Percentiles rank a stretch among this genome's conserved stretches.
phyloP scores from a whole-genome alignment of 768 basidiomycete genomes.

The Lentinula raphanica region DNA sequence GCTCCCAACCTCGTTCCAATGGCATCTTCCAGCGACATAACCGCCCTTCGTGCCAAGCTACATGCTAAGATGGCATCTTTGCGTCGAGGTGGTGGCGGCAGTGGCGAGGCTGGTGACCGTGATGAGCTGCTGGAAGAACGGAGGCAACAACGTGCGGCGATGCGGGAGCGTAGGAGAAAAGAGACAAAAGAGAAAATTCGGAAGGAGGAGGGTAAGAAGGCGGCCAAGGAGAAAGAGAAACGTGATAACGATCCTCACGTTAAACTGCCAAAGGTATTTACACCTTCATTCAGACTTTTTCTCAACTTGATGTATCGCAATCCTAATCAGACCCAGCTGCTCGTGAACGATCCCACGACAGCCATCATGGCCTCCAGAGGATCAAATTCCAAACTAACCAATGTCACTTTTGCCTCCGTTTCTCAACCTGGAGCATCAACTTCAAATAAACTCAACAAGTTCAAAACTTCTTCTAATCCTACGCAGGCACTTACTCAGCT shows the following conservation, averaged over 20 bases:
- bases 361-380: slow-evolving; percentile 24
- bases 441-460: slow-evolving; percentile 45
- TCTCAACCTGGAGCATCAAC: slow-evolving; percentile 32
- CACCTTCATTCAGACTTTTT: background rate
- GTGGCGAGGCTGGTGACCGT: slow-evolving; percentile 50
- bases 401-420: slow-evolving; percentile 63
- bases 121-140: slow-evolving; percentile 84
- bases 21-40: slow-evolving; percentile 57
- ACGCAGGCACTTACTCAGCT: slow-evolving; percentile 82
- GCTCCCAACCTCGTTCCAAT: slow-evolving; percentile 52
- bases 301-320: background rate
- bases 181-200: slow-evolving; percentile 81
- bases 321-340: slow-evolving; percentile 52
- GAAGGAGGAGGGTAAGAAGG: slow-evolving; percentile 54
- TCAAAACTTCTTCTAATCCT: slow-evolving; percentile 76
- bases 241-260: slow-evolving; percentile 34
- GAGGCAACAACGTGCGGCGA: slow-evolving; percentile 66
- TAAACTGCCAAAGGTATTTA: slow-evolving; percentile 47
- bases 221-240: slow-evolving; percentile 47
- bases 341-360: slow-evolving; percentile 54
- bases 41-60: slow-evolving; percentile 62
- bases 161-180: slow-evolving; percentile 81
- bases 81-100: slow-evolving; percentile 37
- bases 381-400: slow-evolving; percentile 43
- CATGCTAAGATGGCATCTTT: slow-evolving; percentile 71